These are phyloP conservation scores for Drechmeria coniospora DNA, from an alignment of 2,329 filamentous ascomycete species.

Conservation along the genomic window DNA sequence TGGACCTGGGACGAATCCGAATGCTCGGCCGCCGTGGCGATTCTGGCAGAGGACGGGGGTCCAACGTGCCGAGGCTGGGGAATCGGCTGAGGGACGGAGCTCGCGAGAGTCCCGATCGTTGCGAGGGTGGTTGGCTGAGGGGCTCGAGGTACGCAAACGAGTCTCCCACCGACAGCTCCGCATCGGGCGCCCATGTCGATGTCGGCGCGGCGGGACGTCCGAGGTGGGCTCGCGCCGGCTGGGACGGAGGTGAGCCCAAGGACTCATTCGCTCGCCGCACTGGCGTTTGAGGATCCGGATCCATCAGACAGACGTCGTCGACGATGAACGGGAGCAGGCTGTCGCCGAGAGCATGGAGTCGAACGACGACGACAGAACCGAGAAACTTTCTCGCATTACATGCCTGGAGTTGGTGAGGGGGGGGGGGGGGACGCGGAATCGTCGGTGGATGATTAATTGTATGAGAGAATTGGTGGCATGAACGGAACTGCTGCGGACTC, in stretches of 20 bases:
- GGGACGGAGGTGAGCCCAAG: too few relatives aligned
- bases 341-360: too few relatives aligned
- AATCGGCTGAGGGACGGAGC: conserved; percentile 2
- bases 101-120: conserved; percentile 3
- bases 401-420: too few relatives aligned
- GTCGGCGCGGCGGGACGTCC: neutral
- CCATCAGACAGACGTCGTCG: too few relatives aligned
- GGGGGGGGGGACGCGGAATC: too few relatives aligned
- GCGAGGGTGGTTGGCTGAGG: conserved; percentile 1
- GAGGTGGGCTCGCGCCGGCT: neutral
- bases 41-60: conserved; percentile 1
- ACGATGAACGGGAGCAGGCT: too few relatives aligned
- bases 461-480: too few relatives aligned
- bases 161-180: neutral
- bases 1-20: conserved; percentile 7
- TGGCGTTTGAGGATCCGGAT: neutral
- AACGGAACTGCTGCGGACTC: too few relatives aligned
- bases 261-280: neutral
- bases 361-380: too few relatives aligned
- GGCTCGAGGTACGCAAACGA: conserved; percentile 1
- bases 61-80: neutral
- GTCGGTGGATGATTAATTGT: too few relatives aligned
- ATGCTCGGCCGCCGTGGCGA: conserved; percentile 9
- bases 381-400: too few relatives aligned
- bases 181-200: neutral